Base-by-base conservation (phyloP, 2,329 filamentous ascomycete species). In the Fusarium domesticum region DNA sequence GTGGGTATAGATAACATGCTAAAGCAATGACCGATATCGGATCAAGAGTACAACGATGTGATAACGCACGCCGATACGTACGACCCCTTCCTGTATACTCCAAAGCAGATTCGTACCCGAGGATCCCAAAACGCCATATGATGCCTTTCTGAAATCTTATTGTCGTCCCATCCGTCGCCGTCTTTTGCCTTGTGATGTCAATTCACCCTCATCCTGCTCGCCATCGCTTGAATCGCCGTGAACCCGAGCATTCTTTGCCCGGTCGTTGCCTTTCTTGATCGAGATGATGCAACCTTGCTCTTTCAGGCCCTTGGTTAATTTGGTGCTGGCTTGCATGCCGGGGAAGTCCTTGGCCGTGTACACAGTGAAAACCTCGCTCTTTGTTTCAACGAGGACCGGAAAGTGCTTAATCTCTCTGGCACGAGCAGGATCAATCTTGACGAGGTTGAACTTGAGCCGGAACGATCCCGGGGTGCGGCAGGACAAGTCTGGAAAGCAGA, bases 331-430 rank as follows among this genome's bases (percentile, higher is more conserved):
- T 45, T 83, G 76, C 87, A 93, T 93, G 6, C 88, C 88, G 0
- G 87, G 86, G 48, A 93, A 93, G 61, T 92, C 87, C 63, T 92
- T 93, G 34, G 88, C 88, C 34, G 85, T 90, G 64, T 85, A 91
- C 6, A 91, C 87, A 11, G 79, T 82, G 60, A 93, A 91, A n/a
- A 83, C 70, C 14, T 87, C 80, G 60, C 82, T 89, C 67, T 83
- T 76, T 14, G 69, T 70, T 16, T 71, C 70, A 7, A 72, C 73
- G n/a, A 71, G 65, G 14, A 80, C 72, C 17, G 75, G 77, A 12
- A 73, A 77, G 40, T 67, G 71, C 35, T 65, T 66, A 7, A 64
- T 39, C 18, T 57, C 40, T 19, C 80, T 81, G 3, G 75, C 75
- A 12, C 70, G 69, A 28, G 67, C 68, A 2, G 83, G 82, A 53